phyloP scores from a whole-genome alignment of 1,139 yeast species.

The Saccharomyces hybrid region DNA sequence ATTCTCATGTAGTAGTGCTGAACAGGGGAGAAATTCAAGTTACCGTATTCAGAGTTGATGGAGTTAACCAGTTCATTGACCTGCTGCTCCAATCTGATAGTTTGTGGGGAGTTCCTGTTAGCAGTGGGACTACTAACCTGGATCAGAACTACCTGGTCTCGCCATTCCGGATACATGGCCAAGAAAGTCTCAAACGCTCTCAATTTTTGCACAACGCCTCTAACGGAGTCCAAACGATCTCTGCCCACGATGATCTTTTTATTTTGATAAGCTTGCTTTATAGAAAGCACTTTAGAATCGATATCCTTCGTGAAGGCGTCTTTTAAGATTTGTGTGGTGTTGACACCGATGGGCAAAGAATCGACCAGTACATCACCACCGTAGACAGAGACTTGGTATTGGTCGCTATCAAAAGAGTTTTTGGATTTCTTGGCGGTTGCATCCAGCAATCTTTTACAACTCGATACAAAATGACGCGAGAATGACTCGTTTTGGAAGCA shows the following conservation, averaged over 20 bases:
- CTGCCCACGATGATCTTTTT: conserved; percentile 78
- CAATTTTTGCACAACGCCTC: conserved; percentile 76
- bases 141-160: conserved; percentile 76
- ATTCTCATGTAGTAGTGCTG: conserved; percentile 88
- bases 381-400: conserved; percentile 52
- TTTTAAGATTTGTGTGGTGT: conserved; percentile 53
- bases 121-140: conserved; percentile 77
- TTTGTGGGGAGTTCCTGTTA: conserved; percentile 24
- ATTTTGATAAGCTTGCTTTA: conserved; percentile 61
- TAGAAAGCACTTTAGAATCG: conserved; percentile 41
- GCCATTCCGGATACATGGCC: conserved; percentile 88
- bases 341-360: conserved; percentile 82
- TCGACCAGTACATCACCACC: conserved; percentile 70
- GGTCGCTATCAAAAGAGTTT: conserved; percentile 22
- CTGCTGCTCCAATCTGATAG: conserved; percentile 54
- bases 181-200: conserved; percentile 78
- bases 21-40: conserved; percentile 72
- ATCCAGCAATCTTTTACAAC: conserved; percentile 78
- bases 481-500: conserved; percentile 84
- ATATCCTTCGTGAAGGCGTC: conserved; percentile 46
- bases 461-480: conserved; percentile 82
- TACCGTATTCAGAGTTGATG: conserved; percentile 80
- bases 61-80: conserved; percentile 70
- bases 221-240: conserved; percentile 70
- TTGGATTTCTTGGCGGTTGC: conserved; percentile 41